Conservation (phyloP, 257 asterid genomes). For the Rauvolfia tetraphylla region DNA sequence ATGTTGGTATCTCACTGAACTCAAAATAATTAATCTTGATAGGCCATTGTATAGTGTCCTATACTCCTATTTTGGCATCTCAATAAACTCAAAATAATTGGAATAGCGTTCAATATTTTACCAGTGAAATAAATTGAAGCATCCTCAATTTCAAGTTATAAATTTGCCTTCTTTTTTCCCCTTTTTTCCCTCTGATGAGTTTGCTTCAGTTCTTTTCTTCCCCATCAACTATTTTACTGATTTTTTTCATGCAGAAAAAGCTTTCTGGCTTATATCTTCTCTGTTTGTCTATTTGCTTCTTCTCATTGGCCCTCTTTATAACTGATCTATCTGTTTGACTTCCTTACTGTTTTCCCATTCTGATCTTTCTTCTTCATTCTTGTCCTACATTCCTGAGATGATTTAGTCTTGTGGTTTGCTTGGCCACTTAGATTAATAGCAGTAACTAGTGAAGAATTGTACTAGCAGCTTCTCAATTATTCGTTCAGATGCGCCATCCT, state of each 20-base stretch:
- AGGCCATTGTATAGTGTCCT: background rate
- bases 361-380: background rate
- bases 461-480: background rate
- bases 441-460: background rate
- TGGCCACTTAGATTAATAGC: background rate
- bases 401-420: background rate
- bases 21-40: background rate
- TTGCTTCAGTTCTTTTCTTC: background rate
- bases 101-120: background rate
- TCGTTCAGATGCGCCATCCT: background rate
- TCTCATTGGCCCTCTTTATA: background rate
- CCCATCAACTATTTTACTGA: background rate
- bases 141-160: background rate
- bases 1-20: background rate
- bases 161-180: background rate
- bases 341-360: background rate
- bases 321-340: background rate
- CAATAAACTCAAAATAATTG: background rate
- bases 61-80: background rate
- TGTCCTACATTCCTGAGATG: background rate
- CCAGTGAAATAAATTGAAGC: background rate
- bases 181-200: background rate
- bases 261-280: background rate
- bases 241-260: background rate
- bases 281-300: background rate